Conservation (phyloP, 257 asterid species). For the Cynanchum wilfordii region DNA sequence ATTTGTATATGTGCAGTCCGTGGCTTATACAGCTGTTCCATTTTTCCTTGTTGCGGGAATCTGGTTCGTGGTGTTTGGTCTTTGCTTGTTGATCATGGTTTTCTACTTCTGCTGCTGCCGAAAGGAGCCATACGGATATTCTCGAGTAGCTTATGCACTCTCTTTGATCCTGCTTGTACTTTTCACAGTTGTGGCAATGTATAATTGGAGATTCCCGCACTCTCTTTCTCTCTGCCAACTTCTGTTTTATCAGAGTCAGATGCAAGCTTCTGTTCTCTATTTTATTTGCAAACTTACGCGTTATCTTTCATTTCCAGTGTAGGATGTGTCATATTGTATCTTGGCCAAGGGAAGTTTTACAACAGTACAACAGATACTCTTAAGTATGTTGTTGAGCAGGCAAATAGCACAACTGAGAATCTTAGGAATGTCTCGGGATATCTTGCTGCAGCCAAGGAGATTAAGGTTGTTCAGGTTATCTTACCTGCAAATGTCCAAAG, state of each 20-base stretch:
- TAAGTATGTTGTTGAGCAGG: slow-evolving; percentile 58
- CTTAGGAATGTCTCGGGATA: slow-evolving; percentile 62
- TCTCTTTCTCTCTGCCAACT: slow-evolving; percentile 8
- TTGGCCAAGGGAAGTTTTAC: slow-evolving; percentile 60
- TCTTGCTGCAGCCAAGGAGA: slow-evolving; percentile 75
- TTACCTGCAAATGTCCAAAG: slow-evolving; percentile 61
- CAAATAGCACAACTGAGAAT: slow-evolving; percentile 47
- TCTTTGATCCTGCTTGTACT: slow-evolving; percentile 62
- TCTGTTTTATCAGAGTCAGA: neutral
- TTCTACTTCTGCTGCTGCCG: slow-evolving; percentile 52
- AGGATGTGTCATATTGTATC: slow-evolving; percentile 68
- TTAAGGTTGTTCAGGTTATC: slow-evolving; percentile 49
- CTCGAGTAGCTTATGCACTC: slow-evolving; percentile 58
- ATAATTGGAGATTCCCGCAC: slow-evolving; percentile 16
- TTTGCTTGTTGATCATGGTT: slow-evolving; percentile 42
- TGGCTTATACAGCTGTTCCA: slow-evolving; percentile 60
- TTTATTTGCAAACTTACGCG: slow-evolving; percentile 12
- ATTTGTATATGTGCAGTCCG: slow-evolving; percentile 54
- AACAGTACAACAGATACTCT: slow-evolving; percentile 44
- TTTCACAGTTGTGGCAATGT: slow-evolving; percentile 57
- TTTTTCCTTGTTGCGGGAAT: slow-evolving; percentile 49
- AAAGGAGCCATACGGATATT: slow-evolving; percentile 54
- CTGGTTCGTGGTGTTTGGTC: slow-evolving; percentile 62
- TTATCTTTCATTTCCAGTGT: slow-evolving; percentile 44
- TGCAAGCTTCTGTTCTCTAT: neutral